Conservation (phyloP, 1,284 basidiomycete species). For the Malassezia brasiliensis region DNA sequence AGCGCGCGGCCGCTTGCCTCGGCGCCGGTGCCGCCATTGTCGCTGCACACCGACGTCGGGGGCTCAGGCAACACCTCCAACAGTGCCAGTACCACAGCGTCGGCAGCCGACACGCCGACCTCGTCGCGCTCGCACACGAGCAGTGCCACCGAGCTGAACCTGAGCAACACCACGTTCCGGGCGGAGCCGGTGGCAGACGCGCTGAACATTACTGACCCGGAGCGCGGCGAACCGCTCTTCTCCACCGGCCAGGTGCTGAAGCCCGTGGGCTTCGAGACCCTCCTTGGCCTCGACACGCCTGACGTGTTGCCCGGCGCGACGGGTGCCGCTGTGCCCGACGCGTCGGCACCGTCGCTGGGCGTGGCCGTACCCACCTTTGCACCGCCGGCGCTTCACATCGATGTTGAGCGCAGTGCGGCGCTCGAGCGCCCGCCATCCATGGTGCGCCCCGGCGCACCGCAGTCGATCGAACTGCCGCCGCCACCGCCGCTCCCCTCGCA, state of each 20-base stretch:
- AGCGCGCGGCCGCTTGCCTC: neutral
- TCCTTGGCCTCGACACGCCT: neutral
- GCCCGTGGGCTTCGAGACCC: conserved; percentile 1
- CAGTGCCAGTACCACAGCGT: neutral
- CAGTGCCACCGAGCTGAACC: neutral
- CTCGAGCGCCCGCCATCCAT: neutral
- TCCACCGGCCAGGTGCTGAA: neutral
- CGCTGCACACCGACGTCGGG: neutral
- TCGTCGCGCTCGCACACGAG: neutral
- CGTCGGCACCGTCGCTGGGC: neutral
- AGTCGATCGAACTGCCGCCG: conserved; percentile 11
- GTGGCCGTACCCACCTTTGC: neutral
- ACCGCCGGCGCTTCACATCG: neutral
- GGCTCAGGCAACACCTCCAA: too few relatives aligned
- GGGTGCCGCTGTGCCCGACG: neutral
- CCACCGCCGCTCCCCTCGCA: neutral
- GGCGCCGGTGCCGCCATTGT: neutral
- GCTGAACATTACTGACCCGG: neutral
- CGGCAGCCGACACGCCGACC: neutral
- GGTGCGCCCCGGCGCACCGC: conserved; percentile 7
- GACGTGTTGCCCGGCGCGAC: neutral
- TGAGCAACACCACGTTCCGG: conserved; percentile 5
- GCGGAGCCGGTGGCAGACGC: neutral
- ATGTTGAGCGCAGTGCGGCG: neutral
- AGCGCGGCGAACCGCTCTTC: neutral